Conservation (phyloP, 345 rosid species). For the Pugionium dolabratum region DNA sequence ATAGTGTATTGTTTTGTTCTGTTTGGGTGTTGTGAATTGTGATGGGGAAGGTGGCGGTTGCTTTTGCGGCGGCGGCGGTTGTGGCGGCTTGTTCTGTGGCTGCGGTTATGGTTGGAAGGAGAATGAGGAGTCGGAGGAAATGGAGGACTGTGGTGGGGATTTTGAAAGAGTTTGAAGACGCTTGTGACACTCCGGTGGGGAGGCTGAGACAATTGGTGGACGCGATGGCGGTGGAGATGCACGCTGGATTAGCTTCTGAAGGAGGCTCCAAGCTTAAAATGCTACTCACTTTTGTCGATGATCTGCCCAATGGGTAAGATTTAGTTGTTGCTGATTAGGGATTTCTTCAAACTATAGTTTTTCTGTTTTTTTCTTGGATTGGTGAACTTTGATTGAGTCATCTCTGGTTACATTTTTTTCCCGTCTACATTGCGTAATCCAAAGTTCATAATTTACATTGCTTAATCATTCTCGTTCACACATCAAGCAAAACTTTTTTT, state of each 20-base stretch:
- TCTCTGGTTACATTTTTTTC: too few species aligned
- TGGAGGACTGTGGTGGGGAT: conserved; percentile 74
- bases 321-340: neutral
- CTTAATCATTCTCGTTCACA: too few species aligned
- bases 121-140: conserved; percentile 69
- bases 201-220: conserved; percentile 82
- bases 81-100: conserved; percentile 80
- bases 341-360: too few species aligned
- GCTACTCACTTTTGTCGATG: too few species aligned
- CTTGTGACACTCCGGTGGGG: conserved; percentile 67
- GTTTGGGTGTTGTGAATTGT: conserved; percentile 15
- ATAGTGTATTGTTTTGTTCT: neutral
- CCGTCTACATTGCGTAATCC: too few species aligned
- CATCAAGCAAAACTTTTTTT: too few species aligned
- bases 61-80: conserved; percentile 70
- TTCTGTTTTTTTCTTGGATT: too few species aligned
- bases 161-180: conserved; percentile 74
- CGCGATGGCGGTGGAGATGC: conserved; percentile 81
- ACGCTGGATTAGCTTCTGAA: too few species aligned
- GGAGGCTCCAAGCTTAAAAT: too few species aligned
- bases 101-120: conserved; percentile 69
- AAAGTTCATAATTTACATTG: too few species aligned
- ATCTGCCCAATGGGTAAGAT: neutral
- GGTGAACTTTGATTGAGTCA: too few species aligned
- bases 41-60: conserved; percentile 69